Evolutionary conservation across 2,329 filamentous ascomycete genomes (phyloP), one percentile per base, ranked within the genome.

Genomic region (Arthrobotrys iridis): DNA sequence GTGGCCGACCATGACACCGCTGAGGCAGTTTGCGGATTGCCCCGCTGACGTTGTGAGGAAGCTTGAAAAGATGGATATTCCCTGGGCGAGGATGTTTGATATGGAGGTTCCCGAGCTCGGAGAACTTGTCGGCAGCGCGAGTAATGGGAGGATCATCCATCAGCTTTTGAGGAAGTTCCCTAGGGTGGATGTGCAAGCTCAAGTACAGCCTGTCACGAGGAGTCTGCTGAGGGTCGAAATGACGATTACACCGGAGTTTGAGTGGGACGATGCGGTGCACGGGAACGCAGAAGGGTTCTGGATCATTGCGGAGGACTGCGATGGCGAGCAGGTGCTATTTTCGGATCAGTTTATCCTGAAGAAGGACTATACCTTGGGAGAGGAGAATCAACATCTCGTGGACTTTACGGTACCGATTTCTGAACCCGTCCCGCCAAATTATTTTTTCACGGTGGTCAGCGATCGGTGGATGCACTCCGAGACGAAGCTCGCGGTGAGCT

Each of bases 391-490:
- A 83, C 95, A 99, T 82, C 83, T 97, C 8, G 91, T 99, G 26
- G 95, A 99, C 79, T 95, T 99, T 79, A 98, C 94, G 0, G 94
- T 98, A 2, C 92, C 95, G 0, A 96, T 99, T 78, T 93, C 93
- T 0, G 95, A 99, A 79, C 96, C 96, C 0, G 96, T 98, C 91
- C 95, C 95, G 11, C 95, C 96, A 0, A 96, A 99, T 82, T 99
- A 99, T 84, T 99, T 99, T 83, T 93, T 99, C 79, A 95, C 93
- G 0, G 88, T 99, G 40, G 84, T 97, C 18, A 98, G 94, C 2
- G 95, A 99, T 82, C 87, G 95, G 78, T 99, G 95, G 95, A 97
- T 99, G 93, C 93, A 97, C 81, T 93, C 94, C 0, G 93, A 99
- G 83, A 97, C 93, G 0, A 93, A 93, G 81, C 85, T 99, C 63